Conservation (phyloP, 306 rosid species). For the Fragaria nilgerrensis region DNA sequence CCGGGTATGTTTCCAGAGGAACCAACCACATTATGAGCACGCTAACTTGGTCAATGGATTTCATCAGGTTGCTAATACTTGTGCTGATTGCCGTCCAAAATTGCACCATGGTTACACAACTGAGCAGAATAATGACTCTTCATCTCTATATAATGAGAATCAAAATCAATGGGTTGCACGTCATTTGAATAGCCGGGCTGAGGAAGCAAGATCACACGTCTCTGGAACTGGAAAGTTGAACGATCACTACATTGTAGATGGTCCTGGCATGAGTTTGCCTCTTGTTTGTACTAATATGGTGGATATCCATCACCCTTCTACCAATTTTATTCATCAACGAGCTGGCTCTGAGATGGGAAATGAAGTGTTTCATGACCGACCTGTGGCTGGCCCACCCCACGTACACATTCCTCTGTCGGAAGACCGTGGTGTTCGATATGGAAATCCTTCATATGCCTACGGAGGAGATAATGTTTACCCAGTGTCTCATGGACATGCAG, state of each 20-base stretch:
- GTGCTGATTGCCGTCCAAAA: slow-evolving; percentile 66
- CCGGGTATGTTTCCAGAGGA: slow-evolving; percentile 64
- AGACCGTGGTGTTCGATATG: slow-evolving; percentile 59
- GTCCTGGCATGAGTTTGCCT: slow-evolving; percentile 55
- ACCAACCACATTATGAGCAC: slow-evolving; percentile 64
- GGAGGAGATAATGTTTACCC: slow-evolving; percentile 65
- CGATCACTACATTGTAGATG: slow-evolving; percentile 65
- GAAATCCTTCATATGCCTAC: slow-evolving; percentile 52
- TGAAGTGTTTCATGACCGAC: slow-evolving; percentile 65
- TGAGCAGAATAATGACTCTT: slow-evolving; percentile 53
- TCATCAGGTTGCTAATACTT: slow-evolving; percentile 45
- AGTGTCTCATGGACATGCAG: slow-evolving; percentile 48
- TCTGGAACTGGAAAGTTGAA: slow-evolving; percentile 57
- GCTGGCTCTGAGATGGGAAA: slow-evolving; percentile 62
- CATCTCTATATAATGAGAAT: slow-evolving; percentile 52
- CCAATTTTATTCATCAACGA: slow-evolving; percentile 53
- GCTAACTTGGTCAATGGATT: slow-evolving; percentile 54
- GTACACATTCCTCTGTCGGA: slow-evolving; percentile 53
- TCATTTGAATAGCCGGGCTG: slow-evolving; percentile 50
- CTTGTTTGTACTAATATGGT: slow-evolving; percentile 46
- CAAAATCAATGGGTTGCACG: slow-evolving; percentile 65
- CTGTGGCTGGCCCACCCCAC: slow-evolving; percentile 51
- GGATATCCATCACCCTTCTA: slow-evolving; percentile 48
- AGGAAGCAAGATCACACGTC: slow-evolving; percentile 52
- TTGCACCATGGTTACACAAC: slow-evolving; percentile 59